Evolutionary conservation across 2,329 filamentous ascomycete species (phyloP), one percentile per base, ranked within the genome.

Genomic region (Blastomyces gilchristii): DNA sequence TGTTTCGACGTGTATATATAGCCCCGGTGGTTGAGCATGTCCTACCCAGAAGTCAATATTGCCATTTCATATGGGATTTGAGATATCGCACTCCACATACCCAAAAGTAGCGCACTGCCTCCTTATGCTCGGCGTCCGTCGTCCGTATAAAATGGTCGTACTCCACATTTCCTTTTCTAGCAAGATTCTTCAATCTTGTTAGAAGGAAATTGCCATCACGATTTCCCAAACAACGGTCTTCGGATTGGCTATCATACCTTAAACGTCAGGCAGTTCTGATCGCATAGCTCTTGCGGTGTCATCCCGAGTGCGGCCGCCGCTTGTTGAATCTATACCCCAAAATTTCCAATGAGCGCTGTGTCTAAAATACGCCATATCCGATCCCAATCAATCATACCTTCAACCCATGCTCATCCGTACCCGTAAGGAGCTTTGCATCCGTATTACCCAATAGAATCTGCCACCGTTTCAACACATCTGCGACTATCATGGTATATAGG

Each of bases 381-480:
- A n/a, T 22, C 25, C 45, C 22, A 45, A n/a, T 45, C 39, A 60
- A 25, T 57, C 22, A 49, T 70, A 82, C 81, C 77, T 99, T 99
- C 84, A 97, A 89, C 53, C 94, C 94, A 79, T 99, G 93, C 76
- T 99, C 94, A 74, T 99, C 94, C 45, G 92, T 97, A 64, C 94
- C 94, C 0, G 94, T 99, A 69, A 88, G 87, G 16, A 99, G 79
- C 66, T 90, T 81, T 3, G 92, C 88, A 58, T 82, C 71, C 6
- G 66, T 78, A 39, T 85, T 78, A 47, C 90, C 90, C 65, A 87
- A 85, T 60, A 99, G 81, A 41, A 85, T 79, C 72, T 95, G 85
- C 91, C 91, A 99, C 77, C 94, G 84, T 77, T 97, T 99, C 68
- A 96, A 79, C 61, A 96, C 87, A 76, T 99, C 94, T 67, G 90